Evolutionary conservation across 2,329 filamentous ascomycete species (phyloP), one percentile per base, ranked within the genome.

Genomic region (Fusarium albosuccineum): DNA sequence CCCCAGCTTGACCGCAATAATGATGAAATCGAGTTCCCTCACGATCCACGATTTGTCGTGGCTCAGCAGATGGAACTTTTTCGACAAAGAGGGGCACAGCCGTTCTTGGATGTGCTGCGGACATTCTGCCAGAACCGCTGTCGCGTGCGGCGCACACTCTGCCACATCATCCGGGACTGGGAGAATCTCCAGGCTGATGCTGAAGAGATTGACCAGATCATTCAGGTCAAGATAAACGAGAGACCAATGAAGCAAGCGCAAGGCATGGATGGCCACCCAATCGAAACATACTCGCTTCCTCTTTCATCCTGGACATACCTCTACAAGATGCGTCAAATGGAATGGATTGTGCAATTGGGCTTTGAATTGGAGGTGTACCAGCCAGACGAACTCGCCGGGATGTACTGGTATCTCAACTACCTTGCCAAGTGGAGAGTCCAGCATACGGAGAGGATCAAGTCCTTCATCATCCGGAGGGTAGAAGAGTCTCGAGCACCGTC

Each of bases 311-410:
- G 96, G 96, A 88, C 90, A 0, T 97, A 95, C 72, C 87, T 94
- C 62, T 92, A 97, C 79, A 98, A 97, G 78, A 85, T 97, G n/a
- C 88, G 87, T 30, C 88, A 95, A 73, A 93, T 97, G 85, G 91
- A 95, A 75, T 91, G 90, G 83, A 91, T 97, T 45, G 85, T 97
- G 14, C 92, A 97, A 74, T 88, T 97, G 33, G 96, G 97, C 11
- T 98, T 99, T 77, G 96, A 99, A 78, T 89, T 97, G 11, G 91
- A 95, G 42, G 87, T 97, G 9, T 98, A 98, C 78, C 89, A 95
- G 54, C 85, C 89, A 0, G 91, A 97, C 76, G 96, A 99, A 77
- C 84, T 96, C 9, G 87, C 89, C 1, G 89, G 89, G 26, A 97
- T 97, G 92, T 98, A 98, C 78, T 96, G 92, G 89, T 94, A 97